Percentiles rank a stretch among this genome's conserved stretches.
phyloP scores from a whole-genome alignment of 2,329 filamentous ascomycete genomes.

The Diaporthe batatas region DNA sequence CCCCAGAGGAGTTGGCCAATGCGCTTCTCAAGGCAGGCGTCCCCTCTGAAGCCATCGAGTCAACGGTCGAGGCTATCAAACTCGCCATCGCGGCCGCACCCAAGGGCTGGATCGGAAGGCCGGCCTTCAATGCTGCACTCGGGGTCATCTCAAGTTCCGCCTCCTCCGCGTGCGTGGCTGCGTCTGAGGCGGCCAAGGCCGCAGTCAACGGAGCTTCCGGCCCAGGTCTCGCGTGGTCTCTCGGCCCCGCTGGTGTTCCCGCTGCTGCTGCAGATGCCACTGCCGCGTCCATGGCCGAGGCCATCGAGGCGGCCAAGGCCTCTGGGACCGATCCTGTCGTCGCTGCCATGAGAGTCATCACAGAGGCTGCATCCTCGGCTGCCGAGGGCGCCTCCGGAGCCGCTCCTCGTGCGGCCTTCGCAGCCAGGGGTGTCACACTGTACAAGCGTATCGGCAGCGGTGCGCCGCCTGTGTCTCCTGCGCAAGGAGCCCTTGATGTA shows the following conservation, averaged over 20 bases:
- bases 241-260: conserved; percentile 10
- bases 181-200: not conserved
- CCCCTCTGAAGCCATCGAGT: not conserved
- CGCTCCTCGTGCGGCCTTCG: not conserved
- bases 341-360: conserved; percentile 7
- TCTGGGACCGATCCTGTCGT: not conserved
- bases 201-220: not conserved
- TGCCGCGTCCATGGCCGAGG: not conserved
- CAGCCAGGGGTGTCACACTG: not conserved
- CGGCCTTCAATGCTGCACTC: conserved; percentile 12
- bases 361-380: not conserved
- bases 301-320: not conserved
- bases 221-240: not conserved
- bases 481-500: not conserved
- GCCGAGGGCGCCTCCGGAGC: not conserved
- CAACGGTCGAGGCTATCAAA: not conserved
- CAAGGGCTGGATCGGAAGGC: conserved; percentile 5
- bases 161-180: not conserved
- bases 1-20: not conserved
- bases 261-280: not conserved
- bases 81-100: not conserved
- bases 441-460: not conserved
- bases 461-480: not conserved
- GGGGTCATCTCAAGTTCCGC: not conserved
- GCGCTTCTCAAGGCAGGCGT: conserved; percentile 20